phyloP scores from a whole-genome alignment of 2,329 filamentous ascomycete genomes.

The Aspergillus texensis region DNA sequence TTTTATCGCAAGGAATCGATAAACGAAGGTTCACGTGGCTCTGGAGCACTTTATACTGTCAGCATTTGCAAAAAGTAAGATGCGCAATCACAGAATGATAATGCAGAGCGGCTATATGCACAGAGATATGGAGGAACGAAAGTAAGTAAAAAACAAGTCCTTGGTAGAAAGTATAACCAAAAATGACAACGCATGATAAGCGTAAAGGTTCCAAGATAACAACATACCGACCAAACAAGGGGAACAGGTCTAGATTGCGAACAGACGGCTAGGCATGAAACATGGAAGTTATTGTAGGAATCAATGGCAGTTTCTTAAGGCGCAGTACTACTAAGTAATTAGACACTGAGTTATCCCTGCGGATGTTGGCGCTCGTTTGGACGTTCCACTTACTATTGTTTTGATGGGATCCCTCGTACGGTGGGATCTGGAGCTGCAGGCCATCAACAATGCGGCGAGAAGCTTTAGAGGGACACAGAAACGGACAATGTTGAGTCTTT shows the following conservation, averaged over 20 bases:
- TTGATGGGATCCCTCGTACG: slow-evolving; percentile 15
- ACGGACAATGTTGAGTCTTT: not conserved
- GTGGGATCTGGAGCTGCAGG: slow-evolving; percentile 1
- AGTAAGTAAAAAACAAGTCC: not conserved
- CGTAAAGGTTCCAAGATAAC: not conserved
- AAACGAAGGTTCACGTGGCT: slow-evolving; percentile 2
- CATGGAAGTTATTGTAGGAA: slow-evolving; percentile 7
- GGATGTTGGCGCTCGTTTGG: not conserved
- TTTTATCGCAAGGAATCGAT: not conserved
- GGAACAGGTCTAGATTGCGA: slow-evolving; percentile 8
- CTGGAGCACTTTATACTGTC: slow-evolving; percentile 1
- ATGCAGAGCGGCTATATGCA: not conserved
- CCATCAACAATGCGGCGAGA: slow-evolving; percentile 3
- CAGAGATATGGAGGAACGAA: not conserved
- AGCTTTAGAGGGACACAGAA: not conserved
- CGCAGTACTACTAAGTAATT: slow-evolving; percentile 7
- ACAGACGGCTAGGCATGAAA: slow-evolving; percentile 7
- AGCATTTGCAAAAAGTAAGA: not conserved
- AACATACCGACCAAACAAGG: slow-evolving; percentile 4
- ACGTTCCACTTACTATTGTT: slow-evolving; percentile 19
- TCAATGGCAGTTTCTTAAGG: slow-evolving; percentile 10
- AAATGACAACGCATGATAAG: slow-evolving; percentile 1
- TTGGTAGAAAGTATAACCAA: not conserved
- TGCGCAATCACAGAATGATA: not conserved
- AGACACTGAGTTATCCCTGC: slow-evolving; percentile 5